Evolutionary conservation across 257 asterid genomes (phyloP).

Genomic region (Capsicum baccatum): DNA sequence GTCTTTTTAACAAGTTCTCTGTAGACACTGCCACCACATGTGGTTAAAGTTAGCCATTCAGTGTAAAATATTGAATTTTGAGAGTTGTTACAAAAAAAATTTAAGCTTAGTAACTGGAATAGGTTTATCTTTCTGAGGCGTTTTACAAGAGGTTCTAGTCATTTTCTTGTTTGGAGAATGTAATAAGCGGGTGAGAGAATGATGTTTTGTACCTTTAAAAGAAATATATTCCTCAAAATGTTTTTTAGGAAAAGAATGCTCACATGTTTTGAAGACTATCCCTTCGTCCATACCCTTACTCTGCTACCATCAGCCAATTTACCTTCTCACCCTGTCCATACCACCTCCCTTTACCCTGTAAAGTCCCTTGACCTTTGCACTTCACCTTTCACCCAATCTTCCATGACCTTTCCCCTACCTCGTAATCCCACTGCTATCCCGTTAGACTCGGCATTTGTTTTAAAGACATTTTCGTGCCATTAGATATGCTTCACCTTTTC

Average conservation of each 20-base stretch:
- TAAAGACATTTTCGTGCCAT: not conserved
- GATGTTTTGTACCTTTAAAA: not conserved
- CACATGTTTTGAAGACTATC: not conserved
- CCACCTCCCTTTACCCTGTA: too few species aligned
- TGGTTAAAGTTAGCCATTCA: not conserved
- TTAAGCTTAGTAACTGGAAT: not conserved
- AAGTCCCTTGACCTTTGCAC: too few species aligned
- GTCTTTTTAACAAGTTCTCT: not conserved
- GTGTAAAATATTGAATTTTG: constrained; percentile 10
- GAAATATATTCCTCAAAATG: not conserved
- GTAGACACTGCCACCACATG: not conserved
- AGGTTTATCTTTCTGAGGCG: not conserved
- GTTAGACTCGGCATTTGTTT: not conserved
- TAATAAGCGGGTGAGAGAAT: not conserved
- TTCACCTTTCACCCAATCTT: too few species aligned
- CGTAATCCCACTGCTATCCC: too few species aligned
- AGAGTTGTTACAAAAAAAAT: not conserved
- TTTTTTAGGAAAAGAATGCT: not conserved
- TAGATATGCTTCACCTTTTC: not conserved
- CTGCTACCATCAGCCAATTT: not conserved
- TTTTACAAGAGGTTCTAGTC: not conserved
- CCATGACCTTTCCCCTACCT: too few species aligned
- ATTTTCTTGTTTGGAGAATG: not conserved
- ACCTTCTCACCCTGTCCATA: not conserved
- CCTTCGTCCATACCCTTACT: not conserved